Evolutionary conservation across 1,284 basidiomycete genomes (phyloP), one percentile per base, ranked within the genome.

Genomic region (Pseudozyma flocculosa): DNA sequence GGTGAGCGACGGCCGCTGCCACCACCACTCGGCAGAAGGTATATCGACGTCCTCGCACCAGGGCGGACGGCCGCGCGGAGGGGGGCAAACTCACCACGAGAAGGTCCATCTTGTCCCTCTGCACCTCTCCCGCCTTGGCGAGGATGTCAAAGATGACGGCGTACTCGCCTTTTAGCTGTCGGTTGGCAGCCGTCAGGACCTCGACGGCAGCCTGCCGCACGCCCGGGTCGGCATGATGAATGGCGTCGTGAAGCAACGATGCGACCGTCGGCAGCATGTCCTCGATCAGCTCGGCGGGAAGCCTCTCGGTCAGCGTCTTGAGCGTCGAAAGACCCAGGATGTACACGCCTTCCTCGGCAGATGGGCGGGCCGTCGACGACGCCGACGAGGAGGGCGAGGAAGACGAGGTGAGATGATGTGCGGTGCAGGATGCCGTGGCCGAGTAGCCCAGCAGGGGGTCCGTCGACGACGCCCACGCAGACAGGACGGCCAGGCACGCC

Each of bases 251-350:
- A 1, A 63, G 19, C 19, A 46, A 14, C 14, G 5, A 19, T 13
- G 22, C 38, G 2, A 43, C 44, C 21, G 54, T 30, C 5, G 67
- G 59, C 3, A 73, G 43, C 29, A 68, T 58, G 39, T 73, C 72
- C 32, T 70, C 68, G 3, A 73, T 37, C 29, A 73, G 30, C 34
- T 70, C 61, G 9, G 47, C n/a, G 0, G 72, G 72, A 2, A 73
- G 36, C 0, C 67, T 49, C 4, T 45, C 11, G 0, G 70, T 46
- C 13, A 73, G 48, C 4, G 53, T 50, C 0, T 50, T 51, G 2
- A 57, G 40, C 4, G 44, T 43, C 37, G 37, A 34, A 2, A 62
- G 49, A 4, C 40, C 40, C 24, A 62, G 41, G 13, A 43, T 43
- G 18, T 41, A 32, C 26, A 58, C 19, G 26, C 44, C 29, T 30